These are phyloP conservation scores for Epichloe hybrida DNA, from an alignment of 2,329 filamentous ascomycete species.

Conservation along the genomic window DNA sequence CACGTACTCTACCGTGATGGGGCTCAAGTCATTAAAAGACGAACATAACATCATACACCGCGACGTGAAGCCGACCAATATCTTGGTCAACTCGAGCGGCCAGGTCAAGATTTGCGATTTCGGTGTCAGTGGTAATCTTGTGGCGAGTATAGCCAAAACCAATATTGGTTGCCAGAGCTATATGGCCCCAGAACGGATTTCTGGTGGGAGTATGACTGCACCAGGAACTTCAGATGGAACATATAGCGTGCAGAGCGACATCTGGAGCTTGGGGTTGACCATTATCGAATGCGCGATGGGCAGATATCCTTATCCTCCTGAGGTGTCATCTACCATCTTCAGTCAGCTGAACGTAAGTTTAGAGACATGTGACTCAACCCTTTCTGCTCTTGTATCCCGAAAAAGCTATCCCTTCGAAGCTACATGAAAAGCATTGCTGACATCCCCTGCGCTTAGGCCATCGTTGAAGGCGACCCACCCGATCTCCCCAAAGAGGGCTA, in stretches of 20 bases:
- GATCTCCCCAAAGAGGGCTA: slow-evolving; percentile 68
- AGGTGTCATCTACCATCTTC: slow-evolving; percentile 97
- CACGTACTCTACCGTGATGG: slow-evolving; percentile 77
- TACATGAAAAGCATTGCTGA: slow-evolving; percentile 1
- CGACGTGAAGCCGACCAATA: slow-evolving; percentile 98
- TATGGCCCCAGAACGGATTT: slow-evolving; percentile 95
- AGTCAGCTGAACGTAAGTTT: slow-evolving; percentile 79
- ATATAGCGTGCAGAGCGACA: slow-evolving; percentile 95
- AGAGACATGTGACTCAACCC: background rate
- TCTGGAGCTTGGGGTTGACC: slow-evolving; percentile 89
- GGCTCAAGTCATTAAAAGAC: slow-evolving; percentile 85
- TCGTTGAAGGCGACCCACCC: slow-evolving; percentile 93
- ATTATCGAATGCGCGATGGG: slow-evolving; percentile 95
- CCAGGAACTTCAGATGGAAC: slow-evolving; percentile 62
- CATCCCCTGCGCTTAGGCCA: slow-evolving; percentile 48
- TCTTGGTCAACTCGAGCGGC: slow-evolving; percentile 76
- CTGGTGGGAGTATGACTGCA: slow-evolving; percentile 66
- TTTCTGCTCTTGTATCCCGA: background rate
- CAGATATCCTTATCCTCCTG: slow-evolving; percentile 88
- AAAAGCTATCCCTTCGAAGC: too few relatives aligned
- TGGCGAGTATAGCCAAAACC: slow-evolving; percentile 94
- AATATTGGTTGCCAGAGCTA: slow-evolving; percentile 99
- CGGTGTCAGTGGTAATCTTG: slow-evolving; percentile 88
- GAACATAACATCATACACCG: slow-evolving; percentile 99
- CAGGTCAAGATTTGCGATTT: slow-evolving; percentile 99